Evolutionary conservation across 108 stramenopile genomes (phyloP).

Genomic region (Seminavis robusta): DNA sequence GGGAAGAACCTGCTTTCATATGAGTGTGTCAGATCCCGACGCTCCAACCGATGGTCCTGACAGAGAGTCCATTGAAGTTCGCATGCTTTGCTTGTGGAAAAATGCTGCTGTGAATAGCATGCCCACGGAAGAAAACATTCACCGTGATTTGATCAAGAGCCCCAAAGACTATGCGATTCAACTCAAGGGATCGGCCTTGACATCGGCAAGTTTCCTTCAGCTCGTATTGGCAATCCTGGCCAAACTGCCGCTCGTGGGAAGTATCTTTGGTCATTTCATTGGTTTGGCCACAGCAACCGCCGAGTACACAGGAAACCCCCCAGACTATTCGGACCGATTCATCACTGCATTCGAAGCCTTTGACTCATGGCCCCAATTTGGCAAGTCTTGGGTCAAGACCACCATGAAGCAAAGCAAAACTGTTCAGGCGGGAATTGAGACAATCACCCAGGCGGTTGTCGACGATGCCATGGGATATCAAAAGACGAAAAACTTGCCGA

Average conservation of each 20-base stretch:
- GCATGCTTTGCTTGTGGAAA: conserved; percentile 23
- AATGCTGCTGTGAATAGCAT: conserved; percentile 6
- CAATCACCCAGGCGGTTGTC: conserved; percentile 7
- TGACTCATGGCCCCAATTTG: conserved; percentile 3
- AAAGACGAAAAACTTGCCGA: conserved; percentile 1
- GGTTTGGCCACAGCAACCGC: background rate
- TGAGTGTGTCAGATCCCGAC: conserved; percentile 13
- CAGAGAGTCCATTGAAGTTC: conserved; percentile 13
- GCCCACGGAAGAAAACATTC: conserved; percentile 5
- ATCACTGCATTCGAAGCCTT: conserved; percentile 2
- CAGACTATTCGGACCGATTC: conserved; percentile 7
- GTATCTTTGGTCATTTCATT: background rate
- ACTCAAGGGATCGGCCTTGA: background rate
- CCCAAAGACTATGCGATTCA: background rate
- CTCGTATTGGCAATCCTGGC: background rate
- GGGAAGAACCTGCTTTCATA: conserved; percentile 22
- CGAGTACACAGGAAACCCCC: background rate
- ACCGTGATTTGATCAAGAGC: background rate
- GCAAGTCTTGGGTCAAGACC: background rate
- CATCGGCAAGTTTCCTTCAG: background rate
- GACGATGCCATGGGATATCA: conserved; percentile 1
- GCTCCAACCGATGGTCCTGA: background rate
- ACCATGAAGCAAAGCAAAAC: background rate
- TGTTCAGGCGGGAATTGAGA: conserved; percentile 3
- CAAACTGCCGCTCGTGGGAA: background rate